Evolutionary conservation across 1,284 basidiomycete species (phyloP), one percentile per base, ranked within the genome.

Genomic region (Porogramme epimiltina): DNA sequence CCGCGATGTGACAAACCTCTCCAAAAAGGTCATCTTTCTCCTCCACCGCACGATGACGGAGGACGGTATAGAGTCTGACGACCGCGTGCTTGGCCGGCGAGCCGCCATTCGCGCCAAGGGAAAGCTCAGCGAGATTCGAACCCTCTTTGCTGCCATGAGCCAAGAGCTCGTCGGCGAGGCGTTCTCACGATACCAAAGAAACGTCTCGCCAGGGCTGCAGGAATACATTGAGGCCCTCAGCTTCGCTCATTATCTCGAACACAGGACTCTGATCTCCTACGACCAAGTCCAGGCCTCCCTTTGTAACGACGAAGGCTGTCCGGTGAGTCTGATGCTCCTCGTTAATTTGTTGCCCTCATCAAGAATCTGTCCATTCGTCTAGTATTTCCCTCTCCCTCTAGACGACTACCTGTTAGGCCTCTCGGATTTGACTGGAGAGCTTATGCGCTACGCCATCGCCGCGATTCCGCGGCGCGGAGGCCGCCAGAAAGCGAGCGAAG

Each of bases 371-470:
- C 3, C 37, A 10, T 45, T 9, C 16, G 37, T 20, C 13, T 39
- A 91, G 89, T 87, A 80, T 58, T 84, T 93, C 59, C 80, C 83
- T 11, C 63, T 93, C 24, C 77, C 91, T 2, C 67, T 81, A 23
- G 83, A 88, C 47, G 95, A 98, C 62, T 98, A 98, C 67, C 76
- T 98, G 15, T 81, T 98, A 2, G 96, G 96, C 15, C 74, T 98
- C 25, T 94, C 93, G 1, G 96, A 99, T 69, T 76, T 99, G 28
- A 97, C 94, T 0, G 96, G 96, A 38, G 96, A 98, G 70, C 82
- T 96, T n/a, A 98, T 98, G 96, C 83, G 96, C 33, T 91, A 89
- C 57, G 93, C 94, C 3, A 97, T 95, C 54, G 90, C 85, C 38
- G 77, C 83, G 13, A 81, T 90, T 42, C 76, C 87, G 8, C 81